phyloP scores from a whole-genome alignment of 208 protist genomes.

The Balamuthia mandrillaris region DNA sequence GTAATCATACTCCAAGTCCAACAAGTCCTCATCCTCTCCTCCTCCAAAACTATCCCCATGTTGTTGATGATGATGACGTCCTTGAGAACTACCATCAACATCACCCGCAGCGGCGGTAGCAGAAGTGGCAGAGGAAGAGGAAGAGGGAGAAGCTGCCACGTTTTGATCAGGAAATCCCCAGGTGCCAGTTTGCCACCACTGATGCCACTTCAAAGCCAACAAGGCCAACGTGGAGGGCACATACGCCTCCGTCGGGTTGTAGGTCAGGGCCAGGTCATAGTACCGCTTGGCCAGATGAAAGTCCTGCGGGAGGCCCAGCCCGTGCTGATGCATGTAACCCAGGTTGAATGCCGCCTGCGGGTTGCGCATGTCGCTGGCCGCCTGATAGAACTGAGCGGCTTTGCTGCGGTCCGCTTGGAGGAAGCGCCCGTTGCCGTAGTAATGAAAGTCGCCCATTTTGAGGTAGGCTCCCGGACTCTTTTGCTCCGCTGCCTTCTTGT shows the following conservation, averaged over 20 bases:
- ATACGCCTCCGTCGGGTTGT: slow-evolving; percentile 25
- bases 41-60: too few species aligned
- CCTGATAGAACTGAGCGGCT: slow-evolving; percentile 38
- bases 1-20: too few species aligned
- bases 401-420: neutral
- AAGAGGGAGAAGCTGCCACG: too few species aligned
- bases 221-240: slow-evolving; percentile 34
- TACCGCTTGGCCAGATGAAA: slow-evolving; percentile 54
- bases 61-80: too few species aligned
- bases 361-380: neutral
- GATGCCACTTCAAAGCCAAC: too few species aligned
- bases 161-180: too few species aligned
- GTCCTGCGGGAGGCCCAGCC: slow-evolving; percentile 45
- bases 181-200: too few species aligned
- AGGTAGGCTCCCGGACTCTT: slow-evolving; percentile 10
- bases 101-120: too few species aligned
- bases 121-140: too few species aligned
- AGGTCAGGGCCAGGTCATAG: slow-evolving; percentile 40
- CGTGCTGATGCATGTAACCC: slow-evolving; percentile 54
- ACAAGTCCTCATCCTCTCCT: too few species aligned
- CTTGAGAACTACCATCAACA: too few species aligned
- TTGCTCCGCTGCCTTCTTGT: slow-evolving; percentile 36
- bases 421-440: slow-evolving; percentile 51
- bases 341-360: slow-evolving; percentile 53
- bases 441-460: slow-evolving; percentile 44